These are phyloP conservation scores for Laetiporus sulphureus DNA, from an alignment of 1,284 basidiomycete species.

Conservation along the genomic window DNA sequence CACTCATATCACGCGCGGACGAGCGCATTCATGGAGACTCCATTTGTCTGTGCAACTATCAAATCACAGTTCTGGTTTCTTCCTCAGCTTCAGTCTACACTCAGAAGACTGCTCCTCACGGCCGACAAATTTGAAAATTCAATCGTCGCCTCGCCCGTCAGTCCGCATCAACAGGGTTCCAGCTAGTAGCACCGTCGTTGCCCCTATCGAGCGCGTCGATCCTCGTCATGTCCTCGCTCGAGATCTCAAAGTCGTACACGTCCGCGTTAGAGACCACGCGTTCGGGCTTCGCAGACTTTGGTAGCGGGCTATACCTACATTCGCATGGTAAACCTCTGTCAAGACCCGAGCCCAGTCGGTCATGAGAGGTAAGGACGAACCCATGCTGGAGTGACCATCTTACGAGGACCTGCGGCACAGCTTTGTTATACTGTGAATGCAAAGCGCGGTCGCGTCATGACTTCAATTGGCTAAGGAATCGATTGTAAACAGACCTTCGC, in stretches of 20 bases:
- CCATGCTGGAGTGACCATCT: conserved; percentile 61
- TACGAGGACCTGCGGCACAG: conserved; percentile 54
- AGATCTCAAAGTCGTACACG: conserved; percentile 46
- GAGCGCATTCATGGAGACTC: too few relatives aligned
- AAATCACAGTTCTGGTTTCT: too few relatives aligned
- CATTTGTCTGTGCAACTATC: too few relatives aligned
- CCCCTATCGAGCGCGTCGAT: conserved; percentile 42
- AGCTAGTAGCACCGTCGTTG: conserved; percentile 32
- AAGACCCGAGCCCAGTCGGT: not conserved
- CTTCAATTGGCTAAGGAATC: too few relatives aligned
- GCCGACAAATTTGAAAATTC: too few relatives aligned
- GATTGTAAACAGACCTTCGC: conserved; percentile 12
- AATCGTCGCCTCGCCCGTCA: too few relatives aligned
- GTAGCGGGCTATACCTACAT: conserved; percentile 38
- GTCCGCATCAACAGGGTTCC: conserved; percentile 38
- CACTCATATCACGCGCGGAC: too few relatives aligned
- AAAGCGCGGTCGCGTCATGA: not conserved
- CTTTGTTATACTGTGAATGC: conserved; percentile 29
- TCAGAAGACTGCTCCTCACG: too few relatives aligned
- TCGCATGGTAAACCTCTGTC: too few relatives aligned
- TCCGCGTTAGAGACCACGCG: conserved; percentile 46
- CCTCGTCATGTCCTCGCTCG: conserved; percentile 36
- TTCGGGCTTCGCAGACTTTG: conserved; percentile 41
- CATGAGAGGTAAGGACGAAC: conserved; percentile 14
- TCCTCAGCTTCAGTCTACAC: too few relatives aligned